phyloP scores from a whole-genome alignment of 257 asterid genomes.

The Forsythia suspensa region DNA sequence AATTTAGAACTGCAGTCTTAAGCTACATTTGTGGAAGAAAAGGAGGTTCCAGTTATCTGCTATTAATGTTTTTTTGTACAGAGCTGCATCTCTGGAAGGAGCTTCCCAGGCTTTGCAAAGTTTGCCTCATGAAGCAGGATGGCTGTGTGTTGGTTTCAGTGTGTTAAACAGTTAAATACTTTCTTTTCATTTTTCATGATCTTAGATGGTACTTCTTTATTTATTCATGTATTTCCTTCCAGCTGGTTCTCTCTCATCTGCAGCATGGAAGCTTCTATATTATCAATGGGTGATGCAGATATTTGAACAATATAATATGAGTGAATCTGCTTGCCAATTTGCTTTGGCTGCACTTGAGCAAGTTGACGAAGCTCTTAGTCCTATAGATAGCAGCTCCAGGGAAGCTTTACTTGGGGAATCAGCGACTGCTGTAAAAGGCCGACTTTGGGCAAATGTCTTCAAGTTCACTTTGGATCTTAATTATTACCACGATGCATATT shows the following conservation, averaged over 20 bases:
- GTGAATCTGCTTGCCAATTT: slow-evolving; percentile 89
- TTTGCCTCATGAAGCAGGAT: slow-evolving; percentile 80
- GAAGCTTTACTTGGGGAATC: slow-evolving; percentile 60
- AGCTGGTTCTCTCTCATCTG: slow-evolving; percentile 60
- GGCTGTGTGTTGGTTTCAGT: slow-evolving; percentile 75
- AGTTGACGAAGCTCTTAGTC: slow-evolving; percentile 83
- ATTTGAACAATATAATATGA: slow-evolving; percentile 79
- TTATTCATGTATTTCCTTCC: slow-evolving; percentile 26
- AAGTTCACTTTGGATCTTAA: slow-evolving; percentile 73
- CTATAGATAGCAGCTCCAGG: slow-evolving; percentile 37
- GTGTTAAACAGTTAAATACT: slow-evolving; percentile 31
- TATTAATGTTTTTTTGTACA: slow-evolving; percentile 36
- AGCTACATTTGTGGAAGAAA: slow-evolving; percentile 13
- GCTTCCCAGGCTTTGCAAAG: slow-evolving; percentile 75
- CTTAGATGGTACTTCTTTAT: slow-evolving; percentile 18
- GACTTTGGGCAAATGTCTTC: slow-evolving; percentile 92
- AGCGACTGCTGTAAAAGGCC: slow-evolving; percentile 66
- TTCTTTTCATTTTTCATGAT: slow-evolving; percentile 11
- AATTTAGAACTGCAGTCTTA: slow-evolving; percentile 10
- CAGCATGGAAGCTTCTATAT: slow-evolving; percentile 86
- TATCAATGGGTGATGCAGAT: slow-evolving; percentile 98
- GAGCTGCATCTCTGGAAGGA: slow-evolving; percentile 86
- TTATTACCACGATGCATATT: slow-evolving; percentile 82
- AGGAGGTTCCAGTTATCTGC: slow-evolving; percentile 14
- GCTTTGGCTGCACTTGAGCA: slow-evolving; percentile 96